Base-by-base conservation (phyloP, 2,329 filamentous ascomycete species). In the Aureobasidium zeae region DNA sequence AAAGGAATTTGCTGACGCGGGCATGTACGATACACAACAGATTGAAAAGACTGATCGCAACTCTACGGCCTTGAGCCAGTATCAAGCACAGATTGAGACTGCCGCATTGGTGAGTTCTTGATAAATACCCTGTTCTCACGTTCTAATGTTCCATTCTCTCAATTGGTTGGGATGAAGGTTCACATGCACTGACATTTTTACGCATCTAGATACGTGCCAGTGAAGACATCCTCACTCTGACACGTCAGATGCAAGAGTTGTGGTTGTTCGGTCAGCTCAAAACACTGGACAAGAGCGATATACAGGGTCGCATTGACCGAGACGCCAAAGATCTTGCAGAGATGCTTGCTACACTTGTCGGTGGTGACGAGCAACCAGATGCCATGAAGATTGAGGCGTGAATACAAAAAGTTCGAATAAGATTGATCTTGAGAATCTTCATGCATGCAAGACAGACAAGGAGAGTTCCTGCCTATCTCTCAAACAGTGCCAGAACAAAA, bases 181-280 rank as follows among this genome's bases (percentile, higher is more conserved):
- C 9, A 20, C 8, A 5, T n/a, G n/a, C n/a, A n/a, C n/a, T n/a
- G n/a, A n/a, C n/a, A n/a, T n/a, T n/a, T n/a, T n/a, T n/a, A n/a
- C 19, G 8, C 4, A 15, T 29, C 56, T 46, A 75, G 76, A 71
- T 80, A 49, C 72, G 74, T 45, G 71, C 74, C 1, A 72, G 73
- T 11, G 77, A 83, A 61, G 77, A 81, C 44, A 65, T 80, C 9
- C 67, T 79, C 46, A 69, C 70, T 10, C 58, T 82, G 11, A 77
- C 75, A 19, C 71, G 78, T 16, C 69, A 72, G 19, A 65, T 83
- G 61, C 80, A 82, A 55, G 78, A 82, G 55, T 66, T 76, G 16
- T 82, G 79, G 79, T 64, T 81, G 5, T 81, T 80, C 52, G 79
- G 79, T 3, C 74, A 75, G 46, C 65, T 82, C 31, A 70, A 79